A percentile compares a stretch with the other conserved stretches of the same genome.
Evolutionary conservation across 768 basidiomycete species (phyloP).

Genomic region (Agaricus subrufescens): DNA sequence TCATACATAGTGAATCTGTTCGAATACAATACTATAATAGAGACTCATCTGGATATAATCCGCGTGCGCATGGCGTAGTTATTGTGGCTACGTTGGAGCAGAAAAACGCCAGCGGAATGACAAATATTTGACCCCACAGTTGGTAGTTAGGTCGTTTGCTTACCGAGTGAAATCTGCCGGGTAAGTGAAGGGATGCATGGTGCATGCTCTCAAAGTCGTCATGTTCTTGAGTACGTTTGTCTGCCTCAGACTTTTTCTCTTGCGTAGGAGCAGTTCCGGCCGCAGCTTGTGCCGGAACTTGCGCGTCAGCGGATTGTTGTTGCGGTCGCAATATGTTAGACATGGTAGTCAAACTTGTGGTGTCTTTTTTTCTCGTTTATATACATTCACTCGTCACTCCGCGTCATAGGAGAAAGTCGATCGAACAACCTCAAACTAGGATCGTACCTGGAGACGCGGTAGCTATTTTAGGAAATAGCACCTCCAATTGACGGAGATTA

Average conservation of each 20-base stretch:
- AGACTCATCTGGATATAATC: constrained; percentile 26
- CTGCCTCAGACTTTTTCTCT: neutral
- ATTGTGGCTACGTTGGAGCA: constrained; percentile 27
- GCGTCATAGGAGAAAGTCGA: too few relatives aligned
- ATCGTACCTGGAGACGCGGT: too few relatives aligned
- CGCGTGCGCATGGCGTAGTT: constrained; percentile 20
- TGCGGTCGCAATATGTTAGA: neutral
- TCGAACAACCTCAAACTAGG: too few relatives aligned
- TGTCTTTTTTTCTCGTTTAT: too few relatives aligned
- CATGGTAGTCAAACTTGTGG: neutral
- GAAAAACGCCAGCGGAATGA: constrained; percentile 24
- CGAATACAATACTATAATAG: constrained; percentile 18
- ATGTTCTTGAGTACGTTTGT: constrained; percentile 20
- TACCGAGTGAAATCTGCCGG: constrained; percentile 26
- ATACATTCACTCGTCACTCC: too few relatives aligned
- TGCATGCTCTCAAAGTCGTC: constrained; percentile 19
- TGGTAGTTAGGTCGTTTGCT: constrained; percentile 25
- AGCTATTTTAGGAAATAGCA: too few relatives aligned
- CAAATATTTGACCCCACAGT: constrained; percentile 24
- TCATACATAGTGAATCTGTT: neutral
- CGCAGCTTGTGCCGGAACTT: neutral
- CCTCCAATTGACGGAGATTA: too few relatives aligned
- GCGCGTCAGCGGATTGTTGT: neutral
- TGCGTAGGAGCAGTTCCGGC: neutral
- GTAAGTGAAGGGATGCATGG: too few relatives aligned